Conservation (phyloP, 2,329 filamentous ascomycete genomes). For the Xylariaceae sp. region DNA sequence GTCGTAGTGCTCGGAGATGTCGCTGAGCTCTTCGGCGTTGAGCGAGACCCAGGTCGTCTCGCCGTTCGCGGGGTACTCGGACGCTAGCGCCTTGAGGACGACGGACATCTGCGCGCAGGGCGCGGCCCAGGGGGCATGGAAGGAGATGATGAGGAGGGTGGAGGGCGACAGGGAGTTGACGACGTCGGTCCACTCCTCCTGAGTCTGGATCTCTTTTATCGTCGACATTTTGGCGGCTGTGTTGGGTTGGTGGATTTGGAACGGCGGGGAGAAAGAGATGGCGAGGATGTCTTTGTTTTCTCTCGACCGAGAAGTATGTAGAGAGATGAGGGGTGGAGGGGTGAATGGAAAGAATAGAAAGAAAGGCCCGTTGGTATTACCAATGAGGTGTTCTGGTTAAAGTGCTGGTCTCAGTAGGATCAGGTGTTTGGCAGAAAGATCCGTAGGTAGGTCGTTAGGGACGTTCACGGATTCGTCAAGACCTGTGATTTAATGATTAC, state of each 20-base stretch:
- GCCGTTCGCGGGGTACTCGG: constrained; percentile 68
- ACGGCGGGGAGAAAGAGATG: neutral
- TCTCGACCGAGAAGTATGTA: neutral
- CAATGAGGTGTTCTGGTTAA: too few relatives aligned
- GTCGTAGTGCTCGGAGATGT: constrained; percentile 87
- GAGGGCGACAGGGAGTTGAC: constrained; percentile 60
- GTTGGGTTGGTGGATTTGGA: neutral
- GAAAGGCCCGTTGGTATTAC: neutral
- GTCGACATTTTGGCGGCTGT: constrained; percentile 54
- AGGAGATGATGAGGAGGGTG: constrained; percentile 79
- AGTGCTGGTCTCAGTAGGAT: too few relatives aligned
- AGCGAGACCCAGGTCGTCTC: constrained; percentile 78
- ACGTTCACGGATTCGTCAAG: neutral
- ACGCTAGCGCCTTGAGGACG: constrained; percentile 78
- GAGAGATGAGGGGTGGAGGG: neutral
- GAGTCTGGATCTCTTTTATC: constrained; percentile 70
- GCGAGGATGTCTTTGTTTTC: too few relatives aligned
- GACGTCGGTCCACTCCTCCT: constrained; percentile 67
- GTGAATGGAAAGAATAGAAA: neutral
- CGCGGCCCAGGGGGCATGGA: constrained; percentile 94
- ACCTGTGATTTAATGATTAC: neutral
- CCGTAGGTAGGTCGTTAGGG: too few relatives aligned
- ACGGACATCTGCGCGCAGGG: constrained; percentile 92
- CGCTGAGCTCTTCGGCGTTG: constrained; percentile 90
- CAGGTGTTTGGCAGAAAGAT: too few relatives aligned